These are phyloP conservation scores for Fonsecaea nubica DNA, from an alignment of 2,329 filamentous ascomycete species.

Conservation along the genomic window DNA sequence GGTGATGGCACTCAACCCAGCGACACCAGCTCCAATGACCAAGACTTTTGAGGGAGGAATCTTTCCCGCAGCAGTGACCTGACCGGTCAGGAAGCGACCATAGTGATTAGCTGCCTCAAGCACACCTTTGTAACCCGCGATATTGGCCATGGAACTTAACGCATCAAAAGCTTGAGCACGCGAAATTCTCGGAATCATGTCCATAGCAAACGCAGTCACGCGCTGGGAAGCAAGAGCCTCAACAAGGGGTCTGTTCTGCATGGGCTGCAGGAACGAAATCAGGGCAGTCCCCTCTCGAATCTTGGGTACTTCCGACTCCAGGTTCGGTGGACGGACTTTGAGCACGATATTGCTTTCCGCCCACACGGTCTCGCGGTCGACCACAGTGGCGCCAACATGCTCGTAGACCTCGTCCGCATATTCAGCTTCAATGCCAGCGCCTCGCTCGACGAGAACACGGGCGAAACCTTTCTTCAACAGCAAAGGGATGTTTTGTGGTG, in stretches of 20 bases:
- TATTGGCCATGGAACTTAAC: conserved; percentile 89
- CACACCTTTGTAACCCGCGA: conserved; percentile 91
- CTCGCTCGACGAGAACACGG: conserved; percentile 77
- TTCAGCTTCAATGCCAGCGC: conserved; percentile 78
- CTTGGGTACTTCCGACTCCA: conserved; percentile 69
- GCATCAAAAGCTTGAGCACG: conserved; percentile 88
- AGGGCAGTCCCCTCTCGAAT: conserved; percentile 74
- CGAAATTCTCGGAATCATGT: conserved; percentile 88
- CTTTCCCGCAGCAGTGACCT: conserved; percentile 87
- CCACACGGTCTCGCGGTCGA: conserved; percentile 74
- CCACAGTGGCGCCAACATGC: conserved; percentile 77
- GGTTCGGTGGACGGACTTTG: conserved; percentile 78
- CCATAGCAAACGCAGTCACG: conserved; percentile 85
- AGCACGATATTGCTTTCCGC: conserved; percentile 77
- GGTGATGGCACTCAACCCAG: conserved; percentile 85
- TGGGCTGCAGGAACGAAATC: conserved; percentile 82
- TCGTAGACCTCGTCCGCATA: conserved; percentile 80
- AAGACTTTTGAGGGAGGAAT: conserved; percentile 90
- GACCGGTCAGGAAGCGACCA: conserved; percentile 84
- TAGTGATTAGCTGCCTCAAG: conserved; percentile 89
- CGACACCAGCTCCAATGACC: conserved; percentile 88
- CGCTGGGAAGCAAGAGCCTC: conserved; percentile 73
- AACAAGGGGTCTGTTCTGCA: conserved; percentile 78
- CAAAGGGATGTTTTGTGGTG: conserved; percentile 80
- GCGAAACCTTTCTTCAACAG: conserved; percentile 85